Conservation (phyloP, 192 early-diverging fungal genomes). For the Coemansia sp. region DNA sequence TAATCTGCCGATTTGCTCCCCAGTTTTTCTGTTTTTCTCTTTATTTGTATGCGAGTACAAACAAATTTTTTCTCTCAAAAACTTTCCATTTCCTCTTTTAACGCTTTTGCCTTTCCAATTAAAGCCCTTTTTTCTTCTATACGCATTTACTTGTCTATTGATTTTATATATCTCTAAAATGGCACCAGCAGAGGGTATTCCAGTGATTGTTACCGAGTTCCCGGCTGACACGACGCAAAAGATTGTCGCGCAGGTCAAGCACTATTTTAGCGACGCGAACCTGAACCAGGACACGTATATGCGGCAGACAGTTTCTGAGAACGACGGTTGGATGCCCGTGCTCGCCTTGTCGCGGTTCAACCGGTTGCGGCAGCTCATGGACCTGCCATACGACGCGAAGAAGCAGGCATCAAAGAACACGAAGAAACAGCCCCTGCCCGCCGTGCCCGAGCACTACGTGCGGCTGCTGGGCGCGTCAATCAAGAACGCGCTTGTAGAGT, state of each 20-base stretch:
- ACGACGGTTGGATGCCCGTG: constrained; percentile 44
- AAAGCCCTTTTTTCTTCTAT: constrained; percentile 6
- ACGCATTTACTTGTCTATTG: not conserved
- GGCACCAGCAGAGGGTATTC: constrained; percentile 41
- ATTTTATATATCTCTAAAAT: constrained; percentile 7
- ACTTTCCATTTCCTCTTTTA: constrained; percentile 11
- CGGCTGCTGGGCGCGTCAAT: constrained; percentile 19
- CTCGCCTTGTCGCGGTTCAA: constrained; percentile 42
- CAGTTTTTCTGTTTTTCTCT: constrained; percentile 13
- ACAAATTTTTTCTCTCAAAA: not conserved
- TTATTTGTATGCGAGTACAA: constrained; percentile 1
- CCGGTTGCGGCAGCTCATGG: constrained; percentile 46
- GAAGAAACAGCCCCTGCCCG: constrained; percentile 5
- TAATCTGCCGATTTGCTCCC: constrained; percentile 9
- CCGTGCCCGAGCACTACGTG: constrained; percentile 15
- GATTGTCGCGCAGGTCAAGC: constrained; percentile 47
- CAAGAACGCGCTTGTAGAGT: constrained; percentile 16
- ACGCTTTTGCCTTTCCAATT: not conserved
- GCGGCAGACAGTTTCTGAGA: constrained; percentile 27
- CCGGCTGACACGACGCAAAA: constrained; percentile 20
- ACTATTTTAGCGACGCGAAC: constrained; percentile 53
- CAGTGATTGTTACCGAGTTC: constrained; percentile 21
- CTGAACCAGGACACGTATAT: constrained; percentile 50
- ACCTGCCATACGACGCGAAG: constrained; percentile 14
- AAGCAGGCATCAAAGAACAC: constrained; percentile 1